Evolutionary conservation across 768 basidiomycete genomes (phyloP).

Genomic region (Mycena pura): DNA sequence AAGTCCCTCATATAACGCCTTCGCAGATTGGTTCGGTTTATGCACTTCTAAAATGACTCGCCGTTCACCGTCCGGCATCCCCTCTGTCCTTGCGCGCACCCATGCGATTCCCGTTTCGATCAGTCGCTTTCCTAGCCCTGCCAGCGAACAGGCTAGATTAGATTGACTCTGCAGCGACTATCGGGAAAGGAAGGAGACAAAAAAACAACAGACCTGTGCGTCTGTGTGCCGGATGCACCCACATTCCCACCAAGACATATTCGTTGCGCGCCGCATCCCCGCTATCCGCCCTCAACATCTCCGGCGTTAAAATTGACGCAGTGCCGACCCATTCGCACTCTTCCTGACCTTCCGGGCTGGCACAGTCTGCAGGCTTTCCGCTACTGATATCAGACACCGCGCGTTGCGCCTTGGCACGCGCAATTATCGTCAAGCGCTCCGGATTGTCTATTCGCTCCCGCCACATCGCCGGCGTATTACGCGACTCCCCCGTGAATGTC

Average conservation of each 20-base stretch:
- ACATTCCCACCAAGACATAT: constrained; percentile 29
- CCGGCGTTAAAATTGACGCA: constrained; percentile 27
- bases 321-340: constrained; percentile 31
- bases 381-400: too few relatives aligned
- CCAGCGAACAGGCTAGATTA: background rate
- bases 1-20: constrained; percentile 26
- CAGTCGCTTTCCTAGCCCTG: constrained; percentile 20
- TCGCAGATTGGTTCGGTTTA: constrained; percentile 26
- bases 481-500: constrained; percentile 32
- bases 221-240: constrained; percentile 33
- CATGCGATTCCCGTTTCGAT: constrained; percentile 17
- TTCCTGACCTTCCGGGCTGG: background rate
- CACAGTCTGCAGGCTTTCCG: too few relatives aligned
- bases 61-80: constrained; percentile 12
- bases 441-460: constrained; percentile 29
- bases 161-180: too few relatives aligned
- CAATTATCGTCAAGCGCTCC: constrained; percentile 32
- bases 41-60: constrained; percentile 28
- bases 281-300: constrained; percentile 7
- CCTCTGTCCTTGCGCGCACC: constrained; percentile 13
- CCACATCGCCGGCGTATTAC: constrained; percentile 34
- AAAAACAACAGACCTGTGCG: constrained; percentile 22
- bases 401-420: constrained; percentile 1
- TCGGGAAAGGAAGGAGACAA: too few relatives aligned
- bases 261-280: background rate